A percentile compares a stretch with the other conserved stretches of the same genome.
Evolutionary conservation across 345 rosid genomes (phyloP).

Genomic region (Atalantia buxifolia): DNA sequence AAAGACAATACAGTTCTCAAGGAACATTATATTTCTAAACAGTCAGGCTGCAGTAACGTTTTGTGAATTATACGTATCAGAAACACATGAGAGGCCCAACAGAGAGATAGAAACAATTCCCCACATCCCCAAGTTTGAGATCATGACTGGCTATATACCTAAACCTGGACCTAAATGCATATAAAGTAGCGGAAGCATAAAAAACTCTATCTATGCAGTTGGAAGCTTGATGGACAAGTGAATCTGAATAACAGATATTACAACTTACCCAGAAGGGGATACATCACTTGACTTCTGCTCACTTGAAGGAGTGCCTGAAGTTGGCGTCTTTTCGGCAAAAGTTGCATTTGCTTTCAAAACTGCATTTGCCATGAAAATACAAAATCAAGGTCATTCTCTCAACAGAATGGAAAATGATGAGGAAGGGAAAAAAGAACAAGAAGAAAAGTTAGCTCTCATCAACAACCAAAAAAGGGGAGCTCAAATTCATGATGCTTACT

Average conservation of each 20-base stretch:
- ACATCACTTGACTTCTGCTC: constrained; percentile 72
- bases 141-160: background rate
- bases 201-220: background rate
- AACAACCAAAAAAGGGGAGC: background rate
- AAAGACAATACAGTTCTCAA: background rate
- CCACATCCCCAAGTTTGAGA: background rate
- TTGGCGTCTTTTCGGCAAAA: constrained; percentile 63
- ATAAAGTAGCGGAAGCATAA: background rate
- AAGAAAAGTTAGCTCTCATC: background rate
- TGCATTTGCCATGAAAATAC: constrained; percentile 30
- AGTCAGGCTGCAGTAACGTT: background rate
- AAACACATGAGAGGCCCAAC: background rate
- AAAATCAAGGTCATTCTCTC: background rate
- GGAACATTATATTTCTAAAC: background rate
- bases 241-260: background rate
- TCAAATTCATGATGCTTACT: background rate
- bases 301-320: constrained; percentile 55
- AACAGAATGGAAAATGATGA: background rate
- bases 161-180: background rate
- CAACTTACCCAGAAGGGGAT: constrained; percentile 63
- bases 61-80: background rate
- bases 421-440: too few relatives aligned
- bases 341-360: constrained; percentile 80
- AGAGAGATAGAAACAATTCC: constrained; percentile 1
- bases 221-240: constrained; percentile 1